Percentiles rank a stretch among this genome's conserved stretches.
These are phyloP conservation scores for Hyaloperonospora brassicae DNA, from an alignment of 352 stramenopile genomes.

Conservation along the genomic window DNA sequence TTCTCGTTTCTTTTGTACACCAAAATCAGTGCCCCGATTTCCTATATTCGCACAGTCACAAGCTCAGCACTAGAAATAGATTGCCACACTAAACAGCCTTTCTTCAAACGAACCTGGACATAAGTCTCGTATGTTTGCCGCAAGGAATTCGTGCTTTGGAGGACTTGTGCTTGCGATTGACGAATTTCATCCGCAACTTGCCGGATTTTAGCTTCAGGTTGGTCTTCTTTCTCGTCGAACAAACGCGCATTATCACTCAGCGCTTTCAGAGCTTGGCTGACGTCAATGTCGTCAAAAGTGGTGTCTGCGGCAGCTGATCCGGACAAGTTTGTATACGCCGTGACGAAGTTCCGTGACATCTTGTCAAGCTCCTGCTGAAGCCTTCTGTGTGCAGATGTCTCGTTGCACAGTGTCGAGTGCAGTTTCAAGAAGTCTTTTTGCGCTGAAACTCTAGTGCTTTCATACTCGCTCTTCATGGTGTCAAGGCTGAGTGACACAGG, in stretches of 20 bases:
- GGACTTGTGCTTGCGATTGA: conserved; percentile 29
- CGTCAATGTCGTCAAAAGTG: conserved; percentile 22
- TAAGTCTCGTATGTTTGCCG: conserved; percentile 45
- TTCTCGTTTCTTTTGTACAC: conserved; percentile 84
- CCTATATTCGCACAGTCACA: conserved; percentile 22
- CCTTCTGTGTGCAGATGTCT: conserved; percentile 38
- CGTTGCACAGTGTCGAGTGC: conserved; percentile 39
- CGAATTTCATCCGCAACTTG: conserved; percentile 43
- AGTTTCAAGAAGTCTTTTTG: conserved; percentile 60
- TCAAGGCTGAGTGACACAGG: conserved; percentile 59
- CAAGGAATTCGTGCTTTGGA: conserved; percentile 29
- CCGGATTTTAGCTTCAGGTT: conserved; percentile 36
- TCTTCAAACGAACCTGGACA: conserved; percentile 38
- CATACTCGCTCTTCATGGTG: conserved; percentile 79
- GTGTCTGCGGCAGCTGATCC: conserved; percentile 14
- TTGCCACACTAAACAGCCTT: background rate
- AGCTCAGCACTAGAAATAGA: background rate
- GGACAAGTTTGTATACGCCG: conserved; percentile 24
- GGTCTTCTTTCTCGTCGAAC: conserved; percentile 33
- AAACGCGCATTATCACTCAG: conserved; percentile 22
- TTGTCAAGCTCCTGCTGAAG: conserved; percentile 54
- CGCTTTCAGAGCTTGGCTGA: conserved; percentile 22
- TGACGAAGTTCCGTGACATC: conserved; percentile 39
- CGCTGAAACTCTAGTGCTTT: conserved; percentile 38
- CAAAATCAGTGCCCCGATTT: conserved; percentile 68